Evolutionary conservation across 495 filamentous ascomycete species (phyloP).

Genomic region (Penicillium fimorum): DNA sequence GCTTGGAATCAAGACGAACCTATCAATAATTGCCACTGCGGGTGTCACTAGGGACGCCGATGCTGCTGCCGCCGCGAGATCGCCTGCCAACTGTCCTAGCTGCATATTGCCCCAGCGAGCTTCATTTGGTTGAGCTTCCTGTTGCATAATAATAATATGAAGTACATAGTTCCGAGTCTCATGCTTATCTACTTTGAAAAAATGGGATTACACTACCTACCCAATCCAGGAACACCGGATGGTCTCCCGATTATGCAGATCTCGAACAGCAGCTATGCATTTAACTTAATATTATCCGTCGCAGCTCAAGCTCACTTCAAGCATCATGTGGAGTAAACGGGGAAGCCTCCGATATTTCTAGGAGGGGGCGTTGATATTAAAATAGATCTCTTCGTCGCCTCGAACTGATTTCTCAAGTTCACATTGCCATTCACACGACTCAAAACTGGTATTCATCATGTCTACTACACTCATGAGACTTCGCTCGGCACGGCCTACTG

Average conservation of each 20-base stretch:
- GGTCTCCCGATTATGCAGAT: conserved; percentile 6
- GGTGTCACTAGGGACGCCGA: conserved; percentile 34
- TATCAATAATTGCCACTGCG: conserved; percentile 35
- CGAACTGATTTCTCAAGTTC: conserved; percentile 1
- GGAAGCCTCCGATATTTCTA: conserved; percentile 3
- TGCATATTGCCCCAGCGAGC: conserved; percentile 13
- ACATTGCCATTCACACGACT: conserved; percentile 2
- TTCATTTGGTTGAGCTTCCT: conserved; percentile 9
- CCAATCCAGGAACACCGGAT: not conserved
- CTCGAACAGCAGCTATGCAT: not conserved
- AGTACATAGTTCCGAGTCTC: not conserved
- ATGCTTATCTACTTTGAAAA: conserved; percentile 9
- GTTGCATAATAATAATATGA: conserved; percentile 14
- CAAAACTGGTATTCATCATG: conserved; percentile 11
- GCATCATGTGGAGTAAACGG: conserved; percentile 10
- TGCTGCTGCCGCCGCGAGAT: conserved; percentile 29
- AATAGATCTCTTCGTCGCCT: not conserved
- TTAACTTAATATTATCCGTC: not conserved
- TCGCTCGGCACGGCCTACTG: conserved; percentile 17
- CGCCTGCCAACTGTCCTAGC: conserved; percentile 22
- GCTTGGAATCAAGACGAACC: conserved; percentile 14
- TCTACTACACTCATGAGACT: conserved; percentile 24
- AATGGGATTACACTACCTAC: not conserved
- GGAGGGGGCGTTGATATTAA: conserved; percentile 7
- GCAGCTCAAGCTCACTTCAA: not conserved